Evolutionary conservation across 78 protist genomes (phyloP).

Genomic region (Dictyostelium purpureum): DNA sequence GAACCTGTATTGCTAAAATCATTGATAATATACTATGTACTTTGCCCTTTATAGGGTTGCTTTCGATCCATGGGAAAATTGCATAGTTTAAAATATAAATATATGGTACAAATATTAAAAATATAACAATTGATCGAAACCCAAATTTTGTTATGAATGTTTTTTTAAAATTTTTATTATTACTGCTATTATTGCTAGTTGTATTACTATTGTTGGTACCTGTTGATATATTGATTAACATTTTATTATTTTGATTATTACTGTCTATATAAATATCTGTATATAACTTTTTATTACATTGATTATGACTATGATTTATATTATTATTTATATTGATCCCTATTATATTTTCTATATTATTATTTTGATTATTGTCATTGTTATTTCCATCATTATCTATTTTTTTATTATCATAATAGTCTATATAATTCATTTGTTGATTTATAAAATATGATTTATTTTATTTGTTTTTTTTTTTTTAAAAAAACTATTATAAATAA

Average conservation of each 20-base stretch:
- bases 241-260: background rate
- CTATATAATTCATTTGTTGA: no score
- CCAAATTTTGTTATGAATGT: constrained; percentile 36
- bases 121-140: constrained; percentile 31
- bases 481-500: no score
- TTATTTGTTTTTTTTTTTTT: no score
- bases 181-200: background rate
- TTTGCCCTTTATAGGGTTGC: background rate
- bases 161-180: background rate
- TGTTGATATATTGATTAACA: background rate
- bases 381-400: background rate
- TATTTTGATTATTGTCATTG: background rate
- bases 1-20: background rate
- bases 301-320: no score
- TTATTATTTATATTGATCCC: no score
- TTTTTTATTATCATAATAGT: no score
- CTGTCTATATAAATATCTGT: background rate
- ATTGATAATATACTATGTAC: constrained; percentile 18
- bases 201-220: background rate
- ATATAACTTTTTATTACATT: background rate
- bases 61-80: constrained; percentile 36
- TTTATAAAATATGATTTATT: no score
- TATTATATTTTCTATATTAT: no score
- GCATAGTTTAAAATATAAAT: constrained; percentile 55
- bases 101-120: constrained; percentile 40